Conservation (phyloP, 306 rosid genomes). For the Clitoria ternatea region DNA sequence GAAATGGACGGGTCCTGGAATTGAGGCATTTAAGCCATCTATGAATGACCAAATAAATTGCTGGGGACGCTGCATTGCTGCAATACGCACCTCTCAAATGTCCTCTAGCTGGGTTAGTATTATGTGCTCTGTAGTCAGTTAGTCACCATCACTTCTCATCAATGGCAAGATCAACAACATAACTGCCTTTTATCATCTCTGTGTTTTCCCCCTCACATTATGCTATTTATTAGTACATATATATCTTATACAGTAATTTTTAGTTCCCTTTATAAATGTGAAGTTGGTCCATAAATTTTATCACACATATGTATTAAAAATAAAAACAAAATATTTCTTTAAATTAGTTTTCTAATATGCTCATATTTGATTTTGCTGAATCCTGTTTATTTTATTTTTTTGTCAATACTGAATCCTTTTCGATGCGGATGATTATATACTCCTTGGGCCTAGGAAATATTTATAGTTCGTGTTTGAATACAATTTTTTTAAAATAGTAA, state of each 20-base stretch:
- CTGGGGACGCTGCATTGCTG: background rate
- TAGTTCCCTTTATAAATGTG: background rate
- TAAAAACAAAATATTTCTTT: background rate
- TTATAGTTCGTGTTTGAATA: too few relatives aligned
- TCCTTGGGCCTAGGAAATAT: background rate
- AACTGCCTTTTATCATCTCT: background rate
- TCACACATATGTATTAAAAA: background rate
- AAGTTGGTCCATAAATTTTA: background rate
- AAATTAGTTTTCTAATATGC: background rate
- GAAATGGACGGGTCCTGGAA: too few relatives aligned
- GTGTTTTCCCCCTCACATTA: background rate
- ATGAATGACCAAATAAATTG: background rate
- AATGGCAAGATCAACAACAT: background rate
- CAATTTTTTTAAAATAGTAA: too few relatives aligned
- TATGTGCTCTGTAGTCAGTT: background rate
- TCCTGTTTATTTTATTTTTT: too few relatives aligned
- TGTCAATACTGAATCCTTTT: background rate
- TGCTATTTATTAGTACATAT: background rate
- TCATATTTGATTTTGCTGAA: background rate
- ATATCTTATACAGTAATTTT: background rate
- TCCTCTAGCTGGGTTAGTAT: background rate
- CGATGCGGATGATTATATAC: background rate
- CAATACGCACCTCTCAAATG: background rate
- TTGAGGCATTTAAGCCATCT: background rate
- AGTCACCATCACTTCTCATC: conserved; percentile 2